A percentile compares a stretch with the other conserved stretches of the same genome.
Conservation (phyloP, 2,329 filamentous ascomycete genomes). For the Bipolaris gigantea region DNA sequence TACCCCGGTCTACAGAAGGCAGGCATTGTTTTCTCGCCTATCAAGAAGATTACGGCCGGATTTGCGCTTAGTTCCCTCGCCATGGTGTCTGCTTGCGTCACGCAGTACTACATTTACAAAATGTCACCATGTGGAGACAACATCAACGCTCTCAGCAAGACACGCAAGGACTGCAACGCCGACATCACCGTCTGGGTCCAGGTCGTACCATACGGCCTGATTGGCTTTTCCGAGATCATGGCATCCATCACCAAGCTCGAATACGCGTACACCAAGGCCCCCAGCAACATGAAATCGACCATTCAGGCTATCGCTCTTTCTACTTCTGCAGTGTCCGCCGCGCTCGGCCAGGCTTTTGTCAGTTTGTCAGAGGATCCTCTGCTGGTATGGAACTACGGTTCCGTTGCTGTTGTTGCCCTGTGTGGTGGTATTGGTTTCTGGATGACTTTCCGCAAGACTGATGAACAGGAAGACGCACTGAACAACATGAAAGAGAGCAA, state of each 20-base stretch:
- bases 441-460: conserved; percentile 37
- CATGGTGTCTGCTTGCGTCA: conserved; percentile 60
- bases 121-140: conserved; percentile 32
- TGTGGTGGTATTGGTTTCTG: conserved; percentile 38
- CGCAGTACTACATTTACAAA: conserved; percentile 58
- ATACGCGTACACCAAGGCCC: conserved; percentile 56
- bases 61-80: conserved; percentile 67
- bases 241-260: conserved; percentile 71
- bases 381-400: conserved; percentile 39
- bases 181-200: conserved; percentile 60
- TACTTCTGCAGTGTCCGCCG: conserved; percentile 38
- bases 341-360: conserved; percentile 39
- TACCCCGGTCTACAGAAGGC: conserved; percentile 70
- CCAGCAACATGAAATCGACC: conserved; percentile 61
- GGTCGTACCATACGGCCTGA: conserved; percentile 57
- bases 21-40: conserved; percentile 69
- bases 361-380: conserved; percentile 38
- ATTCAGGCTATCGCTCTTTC: conserved; percentile 43
- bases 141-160: conserved; percentile 38
- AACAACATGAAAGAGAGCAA: conserved; percentile 34
- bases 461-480: conserved; percentile 37
- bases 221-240: conserved; percentile 63
- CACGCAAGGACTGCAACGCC: conserved; percentile 47
- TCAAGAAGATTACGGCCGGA: conserved; percentile 73
- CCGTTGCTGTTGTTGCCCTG: conserved; percentile 38